These are phyloP conservation scores for Exophiala sideris DNA, from an alignment of 2,329 filamentous ascomycete species.

Conservation along the genomic window DNA sequence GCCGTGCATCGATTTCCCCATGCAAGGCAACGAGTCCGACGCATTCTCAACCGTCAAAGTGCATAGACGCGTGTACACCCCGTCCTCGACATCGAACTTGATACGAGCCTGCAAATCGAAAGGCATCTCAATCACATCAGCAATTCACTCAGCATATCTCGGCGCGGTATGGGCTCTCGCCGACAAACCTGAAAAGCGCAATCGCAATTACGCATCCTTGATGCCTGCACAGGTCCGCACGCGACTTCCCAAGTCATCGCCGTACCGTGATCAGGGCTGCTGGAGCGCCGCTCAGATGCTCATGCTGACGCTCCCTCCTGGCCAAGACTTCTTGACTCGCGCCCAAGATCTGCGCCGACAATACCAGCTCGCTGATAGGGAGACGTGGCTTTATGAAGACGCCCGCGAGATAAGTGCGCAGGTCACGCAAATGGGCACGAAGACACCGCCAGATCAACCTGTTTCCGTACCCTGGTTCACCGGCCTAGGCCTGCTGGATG, in stretches of 20 bases:
- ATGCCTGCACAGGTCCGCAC: constrained; percentile 18
- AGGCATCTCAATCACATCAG: constrained; percentile 6
- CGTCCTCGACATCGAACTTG: background rate
- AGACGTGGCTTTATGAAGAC: constrained; percentile 9
- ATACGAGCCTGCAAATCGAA: constrained; percentile 7
- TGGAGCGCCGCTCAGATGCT: constrained; percentile 12
- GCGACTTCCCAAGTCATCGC: constrained; percentile 5
- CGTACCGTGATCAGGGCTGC: constrained; percentile 6
- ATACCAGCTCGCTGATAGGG: constrained; percentile 4
- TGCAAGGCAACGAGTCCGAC: background rate
- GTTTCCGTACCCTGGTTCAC: constrained; percentile 11
- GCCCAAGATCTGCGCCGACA: constrained; percentile 4
- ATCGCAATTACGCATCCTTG: constrained; percentile 4
- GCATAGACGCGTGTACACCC: constrained; percentile 1
- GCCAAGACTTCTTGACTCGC: constrained; percentile 9
- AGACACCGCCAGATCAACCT: background rate
- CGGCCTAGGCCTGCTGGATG: constrained; percentile 7
- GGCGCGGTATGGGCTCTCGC: constrained; percentile 4
- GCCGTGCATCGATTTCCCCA: constrained; percentile 10
- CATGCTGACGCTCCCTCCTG: constrained; percentile 4
- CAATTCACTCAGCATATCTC: constrained; percentile 12
- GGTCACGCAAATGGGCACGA: background rate
- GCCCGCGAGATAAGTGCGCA: constrained; percentile 2
- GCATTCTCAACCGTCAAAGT: background rate
- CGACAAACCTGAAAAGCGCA: background rate